Evolutionary conservation across 1,284 basidiomycete genomes (phyloP).

Genomic region (Cronartium ribicola): DNA sequence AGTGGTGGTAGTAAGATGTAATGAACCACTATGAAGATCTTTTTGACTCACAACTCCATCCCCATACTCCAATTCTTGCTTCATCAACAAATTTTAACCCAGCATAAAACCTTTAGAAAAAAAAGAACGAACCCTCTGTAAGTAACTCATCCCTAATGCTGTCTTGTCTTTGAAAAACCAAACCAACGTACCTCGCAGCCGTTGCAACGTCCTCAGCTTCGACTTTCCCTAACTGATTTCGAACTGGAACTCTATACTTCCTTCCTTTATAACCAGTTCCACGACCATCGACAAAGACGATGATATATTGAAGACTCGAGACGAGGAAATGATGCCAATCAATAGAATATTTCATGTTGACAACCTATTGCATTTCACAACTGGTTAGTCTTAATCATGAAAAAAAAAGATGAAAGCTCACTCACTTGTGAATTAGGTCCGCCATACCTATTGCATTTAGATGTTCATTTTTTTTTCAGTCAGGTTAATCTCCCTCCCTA

Average conservation of each 20-base stretch:
- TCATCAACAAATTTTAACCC: conserved; percentile 73
- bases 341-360: conserved; percentile 63
- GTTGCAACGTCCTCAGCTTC: conserved; percentile 84
- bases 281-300: conserved; percentile 84
- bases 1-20: conserved; percentile 38
- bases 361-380: conserved; percentile 55
- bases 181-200: conserved; percentile 58
- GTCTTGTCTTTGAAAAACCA: conserved; percentile 42
- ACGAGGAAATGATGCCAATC: conserved; percentile 86
- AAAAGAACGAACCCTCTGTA: neutral
- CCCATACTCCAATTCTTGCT: conserved; percentile 84
- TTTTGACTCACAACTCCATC: conserved; percentile 72
- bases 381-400: neutral
- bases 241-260: conserved; percentile 72
- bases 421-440: conserved; percentile 68
- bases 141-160: neutral
- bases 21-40: neutral
- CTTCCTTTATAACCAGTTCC: conserved; percentile 89
- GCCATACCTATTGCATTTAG: conserved; percentile 77
- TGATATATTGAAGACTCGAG: conserved; percentile 73
- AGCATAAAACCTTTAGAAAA: conserved; percentile 58
- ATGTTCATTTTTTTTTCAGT: no score
- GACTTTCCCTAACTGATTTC: conserved; percentile 74
- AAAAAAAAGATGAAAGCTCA: neutral
- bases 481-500: no score